Evolutionary conservation across 2,329 filamentous ascomycete species (phyloP).

Genomic region (Plenodomus lindquistii): DNA sequence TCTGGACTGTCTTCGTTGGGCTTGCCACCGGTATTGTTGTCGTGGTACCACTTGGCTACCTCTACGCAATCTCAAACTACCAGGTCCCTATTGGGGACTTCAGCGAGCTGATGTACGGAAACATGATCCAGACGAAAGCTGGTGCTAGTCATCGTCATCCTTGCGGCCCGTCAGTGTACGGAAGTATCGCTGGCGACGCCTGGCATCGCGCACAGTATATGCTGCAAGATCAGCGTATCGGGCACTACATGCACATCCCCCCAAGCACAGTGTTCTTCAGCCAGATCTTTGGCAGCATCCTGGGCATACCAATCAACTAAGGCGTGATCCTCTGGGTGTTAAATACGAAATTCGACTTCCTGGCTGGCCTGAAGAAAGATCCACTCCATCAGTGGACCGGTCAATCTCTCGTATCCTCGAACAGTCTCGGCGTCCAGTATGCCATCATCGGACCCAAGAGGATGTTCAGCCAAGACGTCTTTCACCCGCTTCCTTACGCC

Average conservation of each 20-base stretch:
- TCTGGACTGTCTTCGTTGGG: constrained; percentile 64
- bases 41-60: constrained; percentile 61
- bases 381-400: constrained; percentile 66
- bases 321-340: constrained; percentile 64
- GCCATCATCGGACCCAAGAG: constrained; percentile 60
- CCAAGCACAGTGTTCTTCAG: constrained; percentile 64
- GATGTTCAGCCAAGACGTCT: constrained; percentile 56
- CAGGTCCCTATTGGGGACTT: constrained; percentile 60
- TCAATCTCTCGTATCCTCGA: constrained; percentile 55
- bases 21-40: constrained; percentile 59
- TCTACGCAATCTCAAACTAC: constrained; percentile 64
- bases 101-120: constrained; percentile 64
- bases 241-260: constrained; percentile 66
- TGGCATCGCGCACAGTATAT: constrained; percentile 55
- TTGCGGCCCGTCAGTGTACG: constrained; percentile 61
- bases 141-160: constrained; percentile 57
- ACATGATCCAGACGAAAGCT: constrained; percentile 59
- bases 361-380: constrained; percentile 56
- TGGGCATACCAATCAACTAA: constrained; percentile 66
- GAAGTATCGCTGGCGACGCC: constrained; percentile 63
- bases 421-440: constrained; percentile 63
- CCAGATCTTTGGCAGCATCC: constrained; percentile 61
- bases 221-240: constrained; percentile 67
- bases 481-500: constrained; percentile 56
- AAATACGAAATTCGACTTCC: constrained; percentile 59